phyloP scores from a whole-genome alignment of 176 grass and related monocot genomes.

The Carex littledalei region DNA sequence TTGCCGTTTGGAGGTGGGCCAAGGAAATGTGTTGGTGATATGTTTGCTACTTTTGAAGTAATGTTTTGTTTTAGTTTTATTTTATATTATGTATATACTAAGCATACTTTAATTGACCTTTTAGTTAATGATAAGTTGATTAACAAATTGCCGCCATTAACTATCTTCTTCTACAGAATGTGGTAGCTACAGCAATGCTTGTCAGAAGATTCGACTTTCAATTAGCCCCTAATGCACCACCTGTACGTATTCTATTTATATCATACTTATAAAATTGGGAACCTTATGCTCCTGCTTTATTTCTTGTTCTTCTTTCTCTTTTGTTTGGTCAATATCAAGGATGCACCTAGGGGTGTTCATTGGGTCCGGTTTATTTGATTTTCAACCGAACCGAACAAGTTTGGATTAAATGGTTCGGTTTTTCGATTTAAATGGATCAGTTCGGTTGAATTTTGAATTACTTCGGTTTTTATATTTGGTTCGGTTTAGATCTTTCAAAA shows the following conservation, averaged over 20 bases:
- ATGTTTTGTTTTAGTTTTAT: constrained; percentile 6
- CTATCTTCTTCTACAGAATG: constrained; percentile 49
- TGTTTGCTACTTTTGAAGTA: constrained; percentile 99
- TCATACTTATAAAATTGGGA: constrained; percentile 17
- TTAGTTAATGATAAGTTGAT: constrained; percentile 1
- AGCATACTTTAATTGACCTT: constrained; percentile 11
- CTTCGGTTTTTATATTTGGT: too few species aligned
- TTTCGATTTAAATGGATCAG: too few species aligned
- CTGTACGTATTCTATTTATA: constrained; percentile 43
- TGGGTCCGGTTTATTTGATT: too few species aligned
- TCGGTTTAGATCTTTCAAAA: too few species aligned
- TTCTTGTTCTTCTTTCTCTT: neutral
- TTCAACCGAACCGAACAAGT: too few species aligned
- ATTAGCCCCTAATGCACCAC: constrained; percentile 69
- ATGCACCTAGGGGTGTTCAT: neutral
- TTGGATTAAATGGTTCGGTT: too few species aligned
- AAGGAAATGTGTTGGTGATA: constrained; percentile 95
- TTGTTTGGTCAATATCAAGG: neutral
- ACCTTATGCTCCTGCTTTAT: neutral
- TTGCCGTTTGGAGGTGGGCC: constrained; percentile 95
- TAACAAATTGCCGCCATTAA: constrained; percentile 11
- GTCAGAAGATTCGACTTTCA: constrained; percentile 90
- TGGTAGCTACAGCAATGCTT: constrained; percentile 91
- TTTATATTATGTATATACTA: neutral
- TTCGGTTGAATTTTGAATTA: too few species aligned